Base-by-base conservation (phyloP, 495 filamentous ascomycete species). In the Trichodelitschia bisporula region DNA sequence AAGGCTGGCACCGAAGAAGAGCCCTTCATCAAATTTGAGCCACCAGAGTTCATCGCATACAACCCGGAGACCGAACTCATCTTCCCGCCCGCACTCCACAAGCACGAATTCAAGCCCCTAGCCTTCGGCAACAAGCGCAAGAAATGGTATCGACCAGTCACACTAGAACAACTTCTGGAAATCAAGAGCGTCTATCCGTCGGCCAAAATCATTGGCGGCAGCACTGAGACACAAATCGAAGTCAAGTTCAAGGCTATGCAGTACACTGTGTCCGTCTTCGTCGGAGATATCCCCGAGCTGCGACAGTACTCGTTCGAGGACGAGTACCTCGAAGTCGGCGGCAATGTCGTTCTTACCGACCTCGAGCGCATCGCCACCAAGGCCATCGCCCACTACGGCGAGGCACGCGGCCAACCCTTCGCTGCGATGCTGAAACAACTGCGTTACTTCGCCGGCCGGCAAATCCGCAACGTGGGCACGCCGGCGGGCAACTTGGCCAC, bases 161-260 rank as follows among this genome's bases (percentile, higher is more conserved):
- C 76, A 0, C 41, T 97, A 14, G 59, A 80, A 15, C 82, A 97
- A 43, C 56, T 97, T 15, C 54, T 97, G 15, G 71, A 91, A 40
- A 90, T 97, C 50, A 93, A 92, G 55, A 67, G 55, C 40, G 66
- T 66, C 0, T 72, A 82, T 36, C 86, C 83, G 0, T 67, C 69
- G 3, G 77, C 84, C 2, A 97, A 97, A 51, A 62, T 97, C 34
- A 91, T 97, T 36, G 84, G 83, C 16, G 86, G 86, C 25, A 90
- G 79, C 46, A 90, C 79, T 3, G 86, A 97, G 51, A 95, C 84
- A 0, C 86, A 93, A 48, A 93, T 97, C 31, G 86, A 97, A 50
- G 72, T 90, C 51, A 93, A 92, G 46, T 97, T 97, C 61, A 95
- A 97, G 56, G 78, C 68, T 2, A 69, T 89, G 64, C 68, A 79